phyloP scores from a whole-genome alignment of 2,329 filamentous ascomycete genomes.

The Talaromyces sp. region DNA sequence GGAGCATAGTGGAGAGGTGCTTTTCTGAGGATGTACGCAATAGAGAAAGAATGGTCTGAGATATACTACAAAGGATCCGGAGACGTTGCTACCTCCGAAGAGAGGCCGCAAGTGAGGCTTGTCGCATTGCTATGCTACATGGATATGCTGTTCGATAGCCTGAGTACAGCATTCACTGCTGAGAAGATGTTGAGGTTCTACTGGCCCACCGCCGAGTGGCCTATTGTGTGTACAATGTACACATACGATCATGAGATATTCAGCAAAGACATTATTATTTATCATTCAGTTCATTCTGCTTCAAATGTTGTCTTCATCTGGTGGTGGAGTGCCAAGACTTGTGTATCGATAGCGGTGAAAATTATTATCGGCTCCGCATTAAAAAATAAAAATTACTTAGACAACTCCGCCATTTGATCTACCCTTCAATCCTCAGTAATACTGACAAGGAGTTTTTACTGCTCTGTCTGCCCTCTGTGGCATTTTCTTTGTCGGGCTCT shows the following conservation, averaged over 20 bases:
- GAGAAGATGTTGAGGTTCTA: background rate
- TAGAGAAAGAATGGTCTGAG: background rate
- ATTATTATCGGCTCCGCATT: conserved; percentile 27
- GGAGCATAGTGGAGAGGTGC: conserved; percentile 73
- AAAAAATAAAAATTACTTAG: conserved; percentile 25
- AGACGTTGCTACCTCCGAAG: background rate
- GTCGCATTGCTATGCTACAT: conserved; percentile 3
- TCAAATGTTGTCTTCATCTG: background rate
- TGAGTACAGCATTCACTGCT: background rate
- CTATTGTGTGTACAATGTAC: background rate
- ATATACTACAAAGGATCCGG: background rate
- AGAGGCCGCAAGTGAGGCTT: background rate
- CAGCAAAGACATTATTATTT: background rate
- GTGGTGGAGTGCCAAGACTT: conserved; percentile 29
- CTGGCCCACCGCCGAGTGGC: background rate
- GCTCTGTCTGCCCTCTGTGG: conserved; percentile 23
- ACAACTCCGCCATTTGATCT: background rate
- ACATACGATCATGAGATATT: background rate
- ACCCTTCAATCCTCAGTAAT: background rate
- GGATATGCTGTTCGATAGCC: background rate
- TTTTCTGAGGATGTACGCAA: conserved; percentile 54
- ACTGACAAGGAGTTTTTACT: conserved; percentile 1
- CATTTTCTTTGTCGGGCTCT: background rate
- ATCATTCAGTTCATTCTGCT: background rate
- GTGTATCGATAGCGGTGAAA: conserved; percentile 34